phyloP scores from a whole-genome alignment of 768 basidiomycete species.

The Daedaleopsis nitida region DNA sequence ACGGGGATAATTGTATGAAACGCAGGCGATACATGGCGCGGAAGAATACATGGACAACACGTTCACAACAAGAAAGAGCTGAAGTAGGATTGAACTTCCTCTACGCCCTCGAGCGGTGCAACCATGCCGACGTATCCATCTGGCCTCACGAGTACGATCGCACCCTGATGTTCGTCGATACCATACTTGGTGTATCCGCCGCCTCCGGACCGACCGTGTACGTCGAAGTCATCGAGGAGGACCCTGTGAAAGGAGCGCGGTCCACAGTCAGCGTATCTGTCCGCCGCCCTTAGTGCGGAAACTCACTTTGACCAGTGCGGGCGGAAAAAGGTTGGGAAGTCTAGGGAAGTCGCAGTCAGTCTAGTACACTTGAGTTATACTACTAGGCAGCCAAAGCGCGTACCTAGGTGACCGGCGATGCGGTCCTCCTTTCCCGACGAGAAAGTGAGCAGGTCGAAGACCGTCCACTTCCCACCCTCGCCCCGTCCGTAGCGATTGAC shows the following conservation, averaged over 20 bases:
- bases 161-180: slow-evolving; percentile 43
- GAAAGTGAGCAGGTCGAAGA: slow-evolving; percentile 21
- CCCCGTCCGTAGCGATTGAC: slow-evolving; percentile 16
- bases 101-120: slow-evolving; percentile 45
- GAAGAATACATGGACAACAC: too few species aligned
- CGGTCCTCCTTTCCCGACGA: slow-evolving; percentile 13
- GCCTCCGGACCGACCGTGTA: slow-evolving; percentile 49
- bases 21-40: too few species aligned
- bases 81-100: slow-evolving; percentile 51
- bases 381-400: neutral
- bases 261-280: neutral
- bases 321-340: slow-evolving; percentile 48
- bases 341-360: slow-evolving; percentile 21
- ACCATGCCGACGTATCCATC: slow-evolving; percentile 68
- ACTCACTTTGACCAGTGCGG: slow-evolving; percentile 63
- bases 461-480: neutral
- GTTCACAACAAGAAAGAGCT: slow-evolving; percentile 39
- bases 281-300: neutral
- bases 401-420: slow-evolving; percentile 14
- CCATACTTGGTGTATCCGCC: slow-evolving; percentile 61
- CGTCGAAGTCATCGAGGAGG: slow-evolving; percentile 57
- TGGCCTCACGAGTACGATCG: slow-evolving; percentile 58
- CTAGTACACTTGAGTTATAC: neutral
- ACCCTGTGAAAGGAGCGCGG: slow-evolving; percentile 41
- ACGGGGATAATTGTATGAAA: too few species aligned